Conservation (phyloP, 345 rosid genomes). For the Bruguiera gymnorhiza region DNA sequence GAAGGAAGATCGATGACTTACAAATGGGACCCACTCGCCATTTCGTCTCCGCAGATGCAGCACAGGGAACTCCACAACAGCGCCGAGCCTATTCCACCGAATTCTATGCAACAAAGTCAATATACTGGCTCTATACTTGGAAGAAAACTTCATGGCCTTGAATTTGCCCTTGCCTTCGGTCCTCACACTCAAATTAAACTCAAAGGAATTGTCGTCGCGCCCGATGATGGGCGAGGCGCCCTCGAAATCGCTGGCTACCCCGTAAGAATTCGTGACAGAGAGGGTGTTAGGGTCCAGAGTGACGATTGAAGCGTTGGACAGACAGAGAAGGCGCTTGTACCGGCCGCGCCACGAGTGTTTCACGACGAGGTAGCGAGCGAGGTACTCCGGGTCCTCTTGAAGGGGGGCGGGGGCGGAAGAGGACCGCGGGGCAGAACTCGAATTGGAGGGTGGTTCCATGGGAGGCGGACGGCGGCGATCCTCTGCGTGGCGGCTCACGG, state of each 20-base stretch:
- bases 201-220: slow-evolving; percentile 66
- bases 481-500: slow-evolving; percentile 38
- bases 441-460: slow-evolving; percentile 41
- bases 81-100: slow-evolving; percentile 57
- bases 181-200: slow-evolving; percentile 77
- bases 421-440: slow-evolving; percentile 7
- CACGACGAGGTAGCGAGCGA: slow-evolving; percentile 75
- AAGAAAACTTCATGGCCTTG: slow-evolving; percentile 77
- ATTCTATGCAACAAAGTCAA: slow-evolving; percentile 78
- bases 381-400: slow-evolving; percentile 87
- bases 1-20: slow-evolving; percentile 34
- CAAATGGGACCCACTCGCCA: slow-evolving; percentile 78
- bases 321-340: slow-evolving; percentile 86
- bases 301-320: slow-evolving; percentile 55
- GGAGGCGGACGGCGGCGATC: slow-evolving; percentile 25
- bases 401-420: slow-evolving; percentile 28
- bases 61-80: slow-evolving; percentile 80
- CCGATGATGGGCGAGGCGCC: slow-evolving; percentile 65
- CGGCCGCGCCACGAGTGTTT: slow-evolving; percentile 99
- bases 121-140: slow-evolving; percentile 68
- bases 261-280: slow-evolving; percentile 72
- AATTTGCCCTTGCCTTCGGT: slow-evolving; percentile 91
- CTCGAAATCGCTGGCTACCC: slow-evolving; percentile 63
- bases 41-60: slow-evolving; percentile 69
- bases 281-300: slow-evolving; percentile 86